Conservation (phyloP, 169 alveolate species). For the Plasmodium berghei region DNA sequence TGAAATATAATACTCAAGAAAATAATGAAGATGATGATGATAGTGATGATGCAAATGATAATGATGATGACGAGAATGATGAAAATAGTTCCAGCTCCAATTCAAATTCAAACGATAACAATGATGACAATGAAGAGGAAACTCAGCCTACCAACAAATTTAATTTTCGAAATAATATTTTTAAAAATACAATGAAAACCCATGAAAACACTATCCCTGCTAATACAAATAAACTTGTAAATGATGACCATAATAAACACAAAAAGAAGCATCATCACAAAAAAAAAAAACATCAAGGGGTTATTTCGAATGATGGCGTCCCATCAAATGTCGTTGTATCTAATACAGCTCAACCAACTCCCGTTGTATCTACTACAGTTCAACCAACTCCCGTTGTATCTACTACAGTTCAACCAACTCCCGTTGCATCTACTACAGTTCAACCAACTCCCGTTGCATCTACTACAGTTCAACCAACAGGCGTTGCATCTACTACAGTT, state of each 20-base stretch:
- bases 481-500: too few relatives aligned
- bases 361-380: too few relatives aligned
- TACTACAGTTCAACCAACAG: too few relatives aligned
- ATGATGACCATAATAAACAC: constrained; percentile 9
- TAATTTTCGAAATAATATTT: not conserved
- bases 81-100: not conserved
- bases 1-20: constrained; percentile 2
- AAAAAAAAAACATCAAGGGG: constrained; percentile 27
- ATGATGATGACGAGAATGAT: constrained; percentile 15
- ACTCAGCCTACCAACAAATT: not conserved
- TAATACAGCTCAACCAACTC: too few relatives aligned
- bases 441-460: too few relatives aligned
- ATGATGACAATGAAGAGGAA: constrained; percentile 16
- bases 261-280: constrained; percentile 29
- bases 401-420: too few relatives aligned
- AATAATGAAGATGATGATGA: constrained; percentile 21
- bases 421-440: too few relatives aligned
- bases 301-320: constrained; percentile 9
- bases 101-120: not conserved
- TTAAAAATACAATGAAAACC: not conserved
- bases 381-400: too few relatives aligned
- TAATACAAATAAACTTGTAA: not conserved
- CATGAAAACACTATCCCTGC: not conserved
- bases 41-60: not conserved
- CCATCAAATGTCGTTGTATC: too few relatives aligned